Evolutionary conservation across 2,329 filamentous ascomycete species (phyloP).

Genomic region (Leptodontidium sp.): DNA sequence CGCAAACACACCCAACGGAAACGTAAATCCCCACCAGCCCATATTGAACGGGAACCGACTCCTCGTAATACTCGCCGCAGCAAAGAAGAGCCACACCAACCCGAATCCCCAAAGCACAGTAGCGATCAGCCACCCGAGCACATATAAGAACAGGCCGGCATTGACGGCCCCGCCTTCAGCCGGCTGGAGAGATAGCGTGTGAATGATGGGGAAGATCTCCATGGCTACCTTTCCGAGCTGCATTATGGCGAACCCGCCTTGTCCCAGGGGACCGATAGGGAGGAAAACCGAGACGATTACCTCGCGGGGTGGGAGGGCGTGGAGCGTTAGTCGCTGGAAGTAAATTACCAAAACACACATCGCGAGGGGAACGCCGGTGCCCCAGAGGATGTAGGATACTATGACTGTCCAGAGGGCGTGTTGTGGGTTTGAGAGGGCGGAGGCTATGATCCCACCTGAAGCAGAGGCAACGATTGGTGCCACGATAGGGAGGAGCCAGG

Average conservation of each 20-base stretch:
- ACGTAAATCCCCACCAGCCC: conserved; percentile 69
- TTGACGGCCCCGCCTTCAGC: conserved; percentile 50
- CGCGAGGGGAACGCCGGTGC: conserved; percentile 67
- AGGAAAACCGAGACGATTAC: conserved; percentile 74
- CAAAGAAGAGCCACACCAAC: conserved; percentile 62
- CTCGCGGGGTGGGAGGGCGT: conserved; percentile 71
- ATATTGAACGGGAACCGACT: conserved; percentile 65
- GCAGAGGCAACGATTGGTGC: conserved; percentile 71
- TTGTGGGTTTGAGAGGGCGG: conserved; percentile 61
- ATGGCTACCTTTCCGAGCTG: conserved; percentile 56
- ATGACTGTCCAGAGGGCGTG: conserved; percentile 69
- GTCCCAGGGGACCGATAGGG: conserved; percentile 71
- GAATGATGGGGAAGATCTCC: conserved; percentile 50
- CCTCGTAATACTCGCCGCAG: conserved; percentile 56
- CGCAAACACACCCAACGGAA: conserved; percentile 65
- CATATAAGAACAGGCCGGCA: conserved; percentile 63
- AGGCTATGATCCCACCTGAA: conserved; percentile 69
- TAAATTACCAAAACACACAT: conserved; percentile 72
- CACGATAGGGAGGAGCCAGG: conserved; percentile 71
- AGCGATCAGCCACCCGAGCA: conserved; percentile 61
- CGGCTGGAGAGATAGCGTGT: conserved; percentile 39
- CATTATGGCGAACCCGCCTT: conserved; percentile 65
- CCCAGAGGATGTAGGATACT: conserved; percentile 74
- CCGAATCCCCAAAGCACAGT: conserved; percentile 65
- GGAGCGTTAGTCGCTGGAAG: conserved; percentile 71